phyloP scores from a whole-genome alignment of 257 asterid species.

The Handroanthus guayacan region DNA sequence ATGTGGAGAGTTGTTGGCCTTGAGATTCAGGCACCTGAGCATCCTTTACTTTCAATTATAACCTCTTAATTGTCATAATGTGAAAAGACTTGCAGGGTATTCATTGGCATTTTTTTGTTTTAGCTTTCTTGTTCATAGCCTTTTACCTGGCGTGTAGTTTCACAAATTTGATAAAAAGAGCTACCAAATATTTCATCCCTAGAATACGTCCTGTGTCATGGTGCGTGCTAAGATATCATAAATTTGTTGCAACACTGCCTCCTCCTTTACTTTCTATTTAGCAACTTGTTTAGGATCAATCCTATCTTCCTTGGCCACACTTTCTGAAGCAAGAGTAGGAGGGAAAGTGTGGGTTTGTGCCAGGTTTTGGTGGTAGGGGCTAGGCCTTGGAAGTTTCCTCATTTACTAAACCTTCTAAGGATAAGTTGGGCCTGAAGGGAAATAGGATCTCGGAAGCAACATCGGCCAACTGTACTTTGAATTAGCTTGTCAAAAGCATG shows the following conservation, averaged over 20 bases:
- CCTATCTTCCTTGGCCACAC: too few species aligned
- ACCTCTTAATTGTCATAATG: constrained; percentile 2
- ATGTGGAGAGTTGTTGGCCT: neutral
- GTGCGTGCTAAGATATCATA: neutral
- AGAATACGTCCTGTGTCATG: neutral
- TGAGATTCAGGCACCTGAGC: constrained; percentile 12
- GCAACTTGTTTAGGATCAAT: too few species aligned
- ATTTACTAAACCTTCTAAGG: too few species aligned
- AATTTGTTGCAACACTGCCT: neutral
- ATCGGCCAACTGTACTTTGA: too few species aligned
- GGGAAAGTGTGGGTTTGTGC: too few species aligned
- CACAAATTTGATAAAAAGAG: neutral
- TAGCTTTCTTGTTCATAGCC: neutral
- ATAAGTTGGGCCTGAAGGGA: too few species aligned
- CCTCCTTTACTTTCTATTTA: too few species aligned
- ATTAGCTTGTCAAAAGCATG: too few species aligned
- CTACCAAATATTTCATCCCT: neutral
- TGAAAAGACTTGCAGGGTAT: neutral
- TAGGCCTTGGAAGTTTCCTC: too few species aligned
- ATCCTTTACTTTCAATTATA: neutral
- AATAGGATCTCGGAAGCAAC: too few species aligned
- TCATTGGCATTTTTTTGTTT: neutral
- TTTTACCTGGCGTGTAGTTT: neutral
- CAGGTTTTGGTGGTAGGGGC: too few species aligned
- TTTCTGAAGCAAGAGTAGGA: too few species aligned